Percentiles rank a stretch among this genome's conserved stretches.
These are phyloP conservation scores for Mallotus japonicus DNA, from an alignment of 441 rosid genomes.

Conservation along the genomic window DNA sequence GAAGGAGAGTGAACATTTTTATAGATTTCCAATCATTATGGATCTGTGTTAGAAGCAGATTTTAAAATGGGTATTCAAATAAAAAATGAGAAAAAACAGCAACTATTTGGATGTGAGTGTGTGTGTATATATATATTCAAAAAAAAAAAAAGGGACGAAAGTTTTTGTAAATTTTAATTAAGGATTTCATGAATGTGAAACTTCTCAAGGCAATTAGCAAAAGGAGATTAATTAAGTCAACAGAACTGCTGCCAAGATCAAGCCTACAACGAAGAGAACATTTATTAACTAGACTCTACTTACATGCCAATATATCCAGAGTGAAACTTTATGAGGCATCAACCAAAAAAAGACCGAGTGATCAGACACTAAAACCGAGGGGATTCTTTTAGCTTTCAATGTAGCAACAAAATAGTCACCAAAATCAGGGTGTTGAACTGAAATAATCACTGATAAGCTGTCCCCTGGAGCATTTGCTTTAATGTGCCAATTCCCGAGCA, in stretches of 20 bases:
- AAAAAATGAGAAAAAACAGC: not conserved
- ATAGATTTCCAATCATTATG: constrained; percentile 1
- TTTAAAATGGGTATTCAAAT: not conserved
- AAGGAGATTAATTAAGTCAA: not conserved
- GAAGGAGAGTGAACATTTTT: not conserved
- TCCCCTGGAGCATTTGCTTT: constrained; percentile 67
- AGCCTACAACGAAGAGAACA: not conserved
- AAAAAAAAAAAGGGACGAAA: too few relatives aligned
- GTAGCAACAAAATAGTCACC: constrained; percentile 81
- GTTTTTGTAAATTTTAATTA: too few relatives aligned
- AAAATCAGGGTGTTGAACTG: constrained; percentile 69
- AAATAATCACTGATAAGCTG: constrained; percentile 52
- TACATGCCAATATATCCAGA: constrained; percentile 96
- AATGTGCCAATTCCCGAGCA: constrained; percentile 79
- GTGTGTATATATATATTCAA: too few relatives aligned
- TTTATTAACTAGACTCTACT: constrained; percentile 32
- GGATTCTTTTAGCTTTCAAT: constrained; percentile 53
- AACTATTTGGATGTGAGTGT: not conserved
- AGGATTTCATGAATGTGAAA: not conserved
- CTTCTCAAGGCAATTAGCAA: not conserved
- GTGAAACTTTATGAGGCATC: constrained; percentile 92
- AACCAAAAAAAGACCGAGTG: constrained; percentile 77
- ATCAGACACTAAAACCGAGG: constrained; percentile 33
- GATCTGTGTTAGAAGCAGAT: too few relatives aligned
- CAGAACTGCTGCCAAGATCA: not conserved